A percentile compares a stretch with the other conserved stretches of the same genome.
These are phyloP conservation scores for Akebia trifoliata DNA, from an alignment of 164 flowering plant genomes.

Conservation along the genomic window DNA sequence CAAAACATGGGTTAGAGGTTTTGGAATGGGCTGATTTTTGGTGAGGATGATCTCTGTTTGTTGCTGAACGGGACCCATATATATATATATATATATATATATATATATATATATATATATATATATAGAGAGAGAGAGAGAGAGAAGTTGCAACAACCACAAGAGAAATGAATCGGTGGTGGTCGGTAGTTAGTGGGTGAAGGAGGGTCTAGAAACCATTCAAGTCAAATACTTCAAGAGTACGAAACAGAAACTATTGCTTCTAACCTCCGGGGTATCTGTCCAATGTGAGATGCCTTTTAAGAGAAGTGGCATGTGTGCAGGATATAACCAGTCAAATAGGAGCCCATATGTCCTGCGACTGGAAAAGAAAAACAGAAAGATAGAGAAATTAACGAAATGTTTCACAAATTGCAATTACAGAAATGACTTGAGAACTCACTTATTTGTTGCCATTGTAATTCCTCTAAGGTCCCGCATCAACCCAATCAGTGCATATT, in stretches of 20 bases:
- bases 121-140: too few species aligned
- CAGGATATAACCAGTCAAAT: conserved; percentile 98
- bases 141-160: too few species aligned
- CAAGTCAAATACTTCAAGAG: too few species aligned
- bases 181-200: too few species aligned
- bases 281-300: conserved; percentile 86
- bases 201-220: too few species aligned
- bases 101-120: too few species aligned
- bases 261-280: conserved; percentile 87
- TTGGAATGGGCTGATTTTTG: too few species aligned
- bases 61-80: too few species aligned
- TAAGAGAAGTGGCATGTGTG: conserved; percentile 85
- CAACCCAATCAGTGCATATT: conserved; percentile 81
- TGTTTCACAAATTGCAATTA: background rate
- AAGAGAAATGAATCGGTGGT: too few species aligned
- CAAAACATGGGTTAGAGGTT: too few species aligned
- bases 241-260: background rate
- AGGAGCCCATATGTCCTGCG: conserved; percentile 89
- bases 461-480: conserved; percentile 97
- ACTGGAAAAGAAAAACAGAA: conserved; percentile 37
- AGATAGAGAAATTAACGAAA: background rate
- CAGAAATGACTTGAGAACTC: conserved; percentile 7
- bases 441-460: conserved; percentile 98
- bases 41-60: too few species aligned
- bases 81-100: too few species aligned